Evolutionary conservation across 805 yeast genomes (phyloP).

Genomic region (Metschnikowia dekortorum): DNA sequence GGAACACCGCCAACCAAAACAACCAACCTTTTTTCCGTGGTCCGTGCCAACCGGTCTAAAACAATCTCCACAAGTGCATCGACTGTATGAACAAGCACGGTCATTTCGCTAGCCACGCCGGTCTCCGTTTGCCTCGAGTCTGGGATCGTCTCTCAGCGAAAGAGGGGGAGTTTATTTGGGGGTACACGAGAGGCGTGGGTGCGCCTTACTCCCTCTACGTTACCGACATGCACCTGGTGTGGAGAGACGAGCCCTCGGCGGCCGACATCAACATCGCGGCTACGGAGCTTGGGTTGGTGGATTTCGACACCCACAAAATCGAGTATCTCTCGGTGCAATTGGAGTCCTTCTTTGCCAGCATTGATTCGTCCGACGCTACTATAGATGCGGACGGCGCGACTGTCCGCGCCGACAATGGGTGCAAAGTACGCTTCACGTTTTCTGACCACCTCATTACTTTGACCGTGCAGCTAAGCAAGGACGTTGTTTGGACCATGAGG

Average conservation of each 20-base stretch:
- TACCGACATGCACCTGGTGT: conserved; percentile 25
- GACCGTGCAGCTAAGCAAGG: conserved; percentile 8
- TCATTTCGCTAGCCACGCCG: conserved; percentile 4
- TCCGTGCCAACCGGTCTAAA: not conserved
- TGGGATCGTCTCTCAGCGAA: conserved; percentile 9
- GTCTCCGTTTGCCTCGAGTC: conserved; percentile 3
- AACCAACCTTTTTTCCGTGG: conserved; percentile 36
- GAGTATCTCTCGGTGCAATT: conserved; percentile 15
- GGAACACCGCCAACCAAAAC: conserved; percentile 72
- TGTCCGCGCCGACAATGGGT: not conserved
- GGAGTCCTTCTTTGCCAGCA: not conserved
- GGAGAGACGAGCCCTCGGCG: conserved; percentile 21
- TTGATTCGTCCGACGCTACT: not conserved
- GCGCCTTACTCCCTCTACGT: conserved; percentile 23
- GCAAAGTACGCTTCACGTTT: conserved; percentile 1
- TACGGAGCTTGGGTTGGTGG: conserved; percentile 24
- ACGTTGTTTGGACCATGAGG: conserved; percentile 21
- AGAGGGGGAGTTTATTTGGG: conserved; percentile 10
- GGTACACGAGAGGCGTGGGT: conserved; percentile 6
- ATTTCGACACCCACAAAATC: conserved; percentile 17
- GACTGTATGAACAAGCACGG: conserved; percentile 7
- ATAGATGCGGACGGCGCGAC: not conserved
- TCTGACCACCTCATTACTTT: not conserved
- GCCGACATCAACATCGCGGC: conserved; percentile 18
- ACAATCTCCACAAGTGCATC: conserved; percentile 10